Evolutionary conservation across 139 green algal genomes (phyloP).

Genomic region (Picochlorum costavermella): DNA sequence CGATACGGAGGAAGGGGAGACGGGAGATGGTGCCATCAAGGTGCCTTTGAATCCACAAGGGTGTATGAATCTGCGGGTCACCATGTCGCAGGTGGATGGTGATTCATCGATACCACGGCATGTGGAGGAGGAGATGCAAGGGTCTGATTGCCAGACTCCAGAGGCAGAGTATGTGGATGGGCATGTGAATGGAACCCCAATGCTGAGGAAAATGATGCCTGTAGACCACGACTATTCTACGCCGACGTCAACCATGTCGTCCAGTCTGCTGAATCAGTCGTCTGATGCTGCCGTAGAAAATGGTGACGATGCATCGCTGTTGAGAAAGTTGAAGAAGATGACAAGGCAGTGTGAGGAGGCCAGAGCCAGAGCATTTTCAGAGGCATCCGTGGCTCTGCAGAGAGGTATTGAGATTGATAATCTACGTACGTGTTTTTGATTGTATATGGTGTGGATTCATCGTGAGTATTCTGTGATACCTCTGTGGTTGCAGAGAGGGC

Average conservation of each 20-base stretch:
- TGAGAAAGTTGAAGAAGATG: not conserved
- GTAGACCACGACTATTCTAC: not conserved
- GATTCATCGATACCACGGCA: no score
- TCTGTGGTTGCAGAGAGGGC: slow-evolving; percentile 4
- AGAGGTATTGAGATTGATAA: slow-evolving; percentile 16
- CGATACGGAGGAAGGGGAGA: no score
- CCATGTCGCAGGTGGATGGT: no score
- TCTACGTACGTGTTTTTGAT: not conserved
- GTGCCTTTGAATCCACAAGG: no score
- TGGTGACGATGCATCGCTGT: not conserved
- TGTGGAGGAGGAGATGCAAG: no score
- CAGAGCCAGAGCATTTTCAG: slow-evolving; percentile 7
- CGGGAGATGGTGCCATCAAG: no score
- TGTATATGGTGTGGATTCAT: not conserved
- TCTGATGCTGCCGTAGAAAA: not conserved
- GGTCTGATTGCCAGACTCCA: no score
- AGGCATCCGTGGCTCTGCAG: slow-evolving; percentile 11
- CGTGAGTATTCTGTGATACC: no score
- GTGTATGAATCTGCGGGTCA: no score
- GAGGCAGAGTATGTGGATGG: no score
- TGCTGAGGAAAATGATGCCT: not conserved
- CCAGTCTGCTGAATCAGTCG: not conserved
- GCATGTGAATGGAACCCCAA: not conserved
- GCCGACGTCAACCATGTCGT: not conserved
- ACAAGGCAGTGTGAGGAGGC: slow-evolving; percentile 11